Evolutionary conservation across 305 asterid genomes (phyloP), one percentile per base, ranked within the genome.

Genomic region (Fraxinus greggii): DNA sequence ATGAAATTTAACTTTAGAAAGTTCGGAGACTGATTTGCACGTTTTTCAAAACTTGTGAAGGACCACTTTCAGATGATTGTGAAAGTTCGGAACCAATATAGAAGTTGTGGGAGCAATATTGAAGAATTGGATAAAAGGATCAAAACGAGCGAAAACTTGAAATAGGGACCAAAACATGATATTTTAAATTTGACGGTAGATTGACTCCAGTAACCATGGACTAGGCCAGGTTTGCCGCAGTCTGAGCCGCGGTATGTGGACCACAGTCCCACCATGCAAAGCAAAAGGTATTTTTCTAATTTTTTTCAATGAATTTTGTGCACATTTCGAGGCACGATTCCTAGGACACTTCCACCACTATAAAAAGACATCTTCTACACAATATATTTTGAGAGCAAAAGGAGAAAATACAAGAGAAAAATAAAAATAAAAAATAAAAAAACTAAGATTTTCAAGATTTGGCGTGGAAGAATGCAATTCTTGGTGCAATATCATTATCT

Each of bases 61-160:
- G 54, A 40, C 51, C n/a, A 42, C 17, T 42, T 42, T 42, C 4
- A 2, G 4, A 42, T 42, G 54, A 42, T 10, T 42, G 12, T 42
- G 54, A 42, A 12, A n/a, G 54, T 12, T 42, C n/a, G 0, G n/a
- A n/a, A 42, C 5, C 54, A 42, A 42, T 8, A 38, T 42, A 4
- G 51, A 42, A 42, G 51, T 42, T 42, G 54, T 3, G 5, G 54
- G 5, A 40, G 17, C 54, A 42, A 42, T 42, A 42, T 13, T 42
- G 54, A 42, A 42, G 54, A 42, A 42, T 42, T 42, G 54, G n/a
- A 42, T 42, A 89, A 51, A 36, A 36, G 10, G 42, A 36, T 36
- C 42, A 10, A 42, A 42, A 10, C 5, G 51, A 42, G 51, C 15
- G 17, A 42, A 42, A 42, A 2, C n/a, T 42, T 42, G n/a, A 42